Conservation (phyloP, 345 rosid species). For the Camelina neglecta region DNA sequence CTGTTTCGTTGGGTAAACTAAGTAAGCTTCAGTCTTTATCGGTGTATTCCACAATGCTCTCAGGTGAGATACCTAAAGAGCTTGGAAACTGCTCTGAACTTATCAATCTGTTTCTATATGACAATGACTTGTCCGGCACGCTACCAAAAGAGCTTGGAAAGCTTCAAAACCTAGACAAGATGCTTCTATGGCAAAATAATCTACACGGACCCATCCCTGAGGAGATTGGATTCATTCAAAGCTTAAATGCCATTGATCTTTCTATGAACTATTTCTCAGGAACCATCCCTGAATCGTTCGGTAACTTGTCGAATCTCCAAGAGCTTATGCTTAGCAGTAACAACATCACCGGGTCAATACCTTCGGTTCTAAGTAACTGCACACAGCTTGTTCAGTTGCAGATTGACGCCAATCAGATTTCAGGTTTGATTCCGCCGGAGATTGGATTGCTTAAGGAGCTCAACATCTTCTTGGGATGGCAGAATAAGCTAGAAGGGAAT, state of each 20-base stretch:
- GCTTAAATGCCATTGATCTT: conserved; percentile 65
- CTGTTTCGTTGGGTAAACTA: conserved; percentile 71
- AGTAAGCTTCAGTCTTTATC: conserved; percentile 67
- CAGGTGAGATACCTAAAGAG: conserved; percentile 72
- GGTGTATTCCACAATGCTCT: conserved; percentile 66
- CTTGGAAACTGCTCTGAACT: conserved; percentile 79
- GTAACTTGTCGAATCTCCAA: conserved; percentile 65
- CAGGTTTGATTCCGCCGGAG: conserved; percentile 72
- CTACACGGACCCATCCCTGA: conserved; percentile 71
- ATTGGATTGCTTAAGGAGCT: conserved; percentile 71
- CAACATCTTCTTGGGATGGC: conserved; percentile 74
- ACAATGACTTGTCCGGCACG: conserved; percentile 71
- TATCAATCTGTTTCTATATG: conserved; percentile 66
- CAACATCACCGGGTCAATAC: conserved; percentile 80
- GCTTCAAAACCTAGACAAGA: conserved; percentile 60
- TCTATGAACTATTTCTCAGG: conserved; percentile 82
- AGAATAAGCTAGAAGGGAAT: conserved; percentile 76
- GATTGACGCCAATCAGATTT: conserved; percentile 76
- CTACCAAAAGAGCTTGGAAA: conserved; percentile 66
- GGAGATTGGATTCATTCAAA: conserved; percentile 77
- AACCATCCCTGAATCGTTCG: conserved; percentile 65
- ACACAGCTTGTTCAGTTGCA: conserved; percentile 68
- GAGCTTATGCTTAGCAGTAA: conserved; percentile 91
- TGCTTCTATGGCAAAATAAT: conserved; percentile 78
- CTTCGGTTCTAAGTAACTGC: conserved; percentile 66